Evolutionary conservation across 352 stramenopile species (phyloP).

Genomic region (Pythium diclinum): DNA sequence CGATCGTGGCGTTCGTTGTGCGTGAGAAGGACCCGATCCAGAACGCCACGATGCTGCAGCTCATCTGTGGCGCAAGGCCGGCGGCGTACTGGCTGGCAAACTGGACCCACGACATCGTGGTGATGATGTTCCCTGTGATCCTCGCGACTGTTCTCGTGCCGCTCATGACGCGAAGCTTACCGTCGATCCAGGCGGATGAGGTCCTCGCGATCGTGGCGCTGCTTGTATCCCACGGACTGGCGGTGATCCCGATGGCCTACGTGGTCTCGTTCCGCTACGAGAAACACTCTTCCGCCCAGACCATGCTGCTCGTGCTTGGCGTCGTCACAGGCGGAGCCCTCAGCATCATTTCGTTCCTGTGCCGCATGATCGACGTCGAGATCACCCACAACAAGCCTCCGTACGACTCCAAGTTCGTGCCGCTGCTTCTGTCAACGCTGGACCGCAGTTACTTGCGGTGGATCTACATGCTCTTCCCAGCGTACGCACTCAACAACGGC

Average conservation of each 20-base stretch:
- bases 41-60: constrained; percentile 48
- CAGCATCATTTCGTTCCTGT: constrained; percentile 73
- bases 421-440: constrained; percentile 44
- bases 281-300: constrained; percentile 55
- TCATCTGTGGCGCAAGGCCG: constrained; percentile 39
- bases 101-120: constrained; percentile 37
- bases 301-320: constrained; percentile 52
- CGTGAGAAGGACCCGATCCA: constrained; percentile 46
- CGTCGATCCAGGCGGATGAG: constrained; percentile 34
- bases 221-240: constrained; percentile 36
- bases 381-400: constrained; percentile 3
- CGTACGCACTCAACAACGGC: constrained; percentile 57
- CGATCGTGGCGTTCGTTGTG: constrained; percentile 45
- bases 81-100: constrained; percentile 43
- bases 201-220: constrained; percentile 39
- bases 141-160: constrained; percentile 15
- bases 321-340: constrained; percentile 51
- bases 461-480: constrained; percentile 65
- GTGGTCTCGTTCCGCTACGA: constrained; percentile 54
- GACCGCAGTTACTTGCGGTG: constrained; percentile 67
- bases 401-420: background rate
- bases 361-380: constrained; percentile 48
- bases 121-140: constrained; percentile 32
- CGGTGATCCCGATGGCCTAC: constrained; percentile 55
- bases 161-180: no score